Evolutionary conservation across 2,329 filamentous ascomycete genomes (phyloP), one percentile per base, ranked within the genome.

Genomic region (Aspergillus spinulosporus): DNA sequence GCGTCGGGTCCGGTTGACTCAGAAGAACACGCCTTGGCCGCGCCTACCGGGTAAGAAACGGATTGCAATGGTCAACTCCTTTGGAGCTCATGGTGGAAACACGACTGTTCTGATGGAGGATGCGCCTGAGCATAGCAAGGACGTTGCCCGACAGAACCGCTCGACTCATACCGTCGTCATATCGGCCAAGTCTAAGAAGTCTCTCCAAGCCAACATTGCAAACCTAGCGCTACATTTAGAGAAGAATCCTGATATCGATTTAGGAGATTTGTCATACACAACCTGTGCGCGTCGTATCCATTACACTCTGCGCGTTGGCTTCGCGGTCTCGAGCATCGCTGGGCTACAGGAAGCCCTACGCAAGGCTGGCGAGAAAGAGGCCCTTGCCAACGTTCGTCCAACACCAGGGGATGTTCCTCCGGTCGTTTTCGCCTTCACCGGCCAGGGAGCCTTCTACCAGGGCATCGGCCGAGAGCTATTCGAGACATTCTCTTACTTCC

Each of bases 1-100:
- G 26, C 62, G 65, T 7, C 63, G 65, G 54, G 61, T 73, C 4
- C 63, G 67, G 47, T 70, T 74, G 43, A 64, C 72, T 0, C 78
- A 81, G 64, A 74, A 83, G 59, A 74, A 74, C 2, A 65, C 62
- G 2, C 47, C 56, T 1, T 69, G 70, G 64, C 56, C 51, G 3
- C 61, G 62, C 6, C 52, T 54, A 15, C 51, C 57, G 32, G 62
- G 60, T 26, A 62, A 62, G 43, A 69, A 70, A 52, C 68, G 79
- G 1, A 45, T 52, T 6, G 53, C 50, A 3, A 42, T 75, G 28
- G 73, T 87, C 62, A 89, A 89, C 76, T 88, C 87, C 72, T 89
- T 88, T 66, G 82, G 82, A 60, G 88, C 87, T 2, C 84, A 86
- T 52, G 87, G 87, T 56, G 87, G 88, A 12, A 90, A 89, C 70